Percentiles rank a stretch among this genome's conserved stretches.
Evolutionary conservation across 768 basidiomycete genomes (phyloP).

Genomic region (Suillus bovinus): DNA sequence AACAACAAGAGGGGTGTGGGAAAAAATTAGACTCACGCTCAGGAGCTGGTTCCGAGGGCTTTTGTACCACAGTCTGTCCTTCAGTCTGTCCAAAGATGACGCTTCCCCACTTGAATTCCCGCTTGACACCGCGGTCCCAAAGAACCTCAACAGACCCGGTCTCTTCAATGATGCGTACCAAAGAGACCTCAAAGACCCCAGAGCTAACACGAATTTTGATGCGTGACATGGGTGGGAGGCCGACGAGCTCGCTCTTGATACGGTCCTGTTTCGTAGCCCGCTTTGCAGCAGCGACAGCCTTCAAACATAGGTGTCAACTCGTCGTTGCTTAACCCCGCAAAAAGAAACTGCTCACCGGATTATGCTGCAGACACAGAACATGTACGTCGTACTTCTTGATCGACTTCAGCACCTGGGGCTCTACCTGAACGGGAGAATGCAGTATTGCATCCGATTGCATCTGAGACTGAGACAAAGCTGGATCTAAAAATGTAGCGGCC

Average conservation of each 20-base stretch:
- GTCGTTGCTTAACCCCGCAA: not conserved
- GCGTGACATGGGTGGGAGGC: slow-evolving; percentile 67
- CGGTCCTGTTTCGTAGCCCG: slow-evolving; percentile 74
- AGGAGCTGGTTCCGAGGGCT: slow-evolving; percentile 55
- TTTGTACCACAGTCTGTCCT: slow-evolving; percentile 63
- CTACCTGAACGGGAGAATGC: slow-evolving; percentile 12
- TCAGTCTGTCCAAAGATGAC: slow-evolving; percentile 78
- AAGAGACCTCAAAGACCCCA: slow-evolving; percentile 84
- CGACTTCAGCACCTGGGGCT: slow-evolving; percentile 51
- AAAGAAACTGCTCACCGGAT: slow-evolving; percentile 64
- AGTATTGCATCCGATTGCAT: not conserved
- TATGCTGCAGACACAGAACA: slow-evolving; percentile 84
- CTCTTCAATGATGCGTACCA: slow-evolving; percentile 71
- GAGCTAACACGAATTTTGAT: slow-evolving; percentile 85
- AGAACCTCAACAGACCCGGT: slow-evolving; percentile 73
- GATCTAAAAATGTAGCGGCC: not conserved
- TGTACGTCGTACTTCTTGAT: slow-evolving; percentile 77
- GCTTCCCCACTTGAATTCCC: slow-evolving; percentile 83
- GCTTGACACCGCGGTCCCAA: slow-evolving; percentile 74
- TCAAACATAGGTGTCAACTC: slow-evolving; percentile 10
- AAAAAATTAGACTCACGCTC: slow-evolving; percentile 41
- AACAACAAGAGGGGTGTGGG: slow-evolving; percentile 12
- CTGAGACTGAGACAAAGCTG: not conserved
- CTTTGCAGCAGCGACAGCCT: slow-evolving; percentile 78
- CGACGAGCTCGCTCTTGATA: slow-evolving; percentile 67